Percentiles rank a stretch among this genome's conserved stretches.
Evolutionary conservation across 1,139 yeast species (phyloP).

Genomic region (Blastobotrys petasosporus): DNA sequence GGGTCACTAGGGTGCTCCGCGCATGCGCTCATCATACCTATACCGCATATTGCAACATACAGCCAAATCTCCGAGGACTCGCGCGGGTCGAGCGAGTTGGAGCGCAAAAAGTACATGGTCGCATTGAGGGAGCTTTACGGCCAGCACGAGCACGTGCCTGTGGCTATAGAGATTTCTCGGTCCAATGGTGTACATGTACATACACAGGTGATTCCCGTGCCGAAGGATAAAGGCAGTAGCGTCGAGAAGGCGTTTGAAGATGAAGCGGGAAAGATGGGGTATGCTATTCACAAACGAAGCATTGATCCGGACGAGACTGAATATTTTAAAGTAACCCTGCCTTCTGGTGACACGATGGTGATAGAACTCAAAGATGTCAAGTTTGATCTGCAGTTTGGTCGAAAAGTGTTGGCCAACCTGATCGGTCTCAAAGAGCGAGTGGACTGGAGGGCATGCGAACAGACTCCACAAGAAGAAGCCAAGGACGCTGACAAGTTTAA

Average conservation of each 20-base stretch:
- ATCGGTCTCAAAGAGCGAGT: slow-evolving; percentile 49
- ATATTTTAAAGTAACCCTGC: slow-evolving; percentile 19
- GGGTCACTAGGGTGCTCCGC: slow-evolving; percentile 52
- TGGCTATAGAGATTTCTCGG: slow-evolving; percentile 31
- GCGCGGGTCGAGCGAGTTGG: slow-evolving; percentile 16
- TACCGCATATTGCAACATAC: slow-evolving; percentile 58
- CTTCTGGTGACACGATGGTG: slow-evolving; percentile 15
- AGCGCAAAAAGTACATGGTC: slow-evolving; percentile 21
- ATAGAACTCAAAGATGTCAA: slow-evolving; percentile 16
- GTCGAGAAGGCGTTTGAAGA: slow-evolving; percentile 20
- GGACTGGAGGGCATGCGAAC: slow-evolving; percentile 72
- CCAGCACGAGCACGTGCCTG: slow-evolving; percentile 20
- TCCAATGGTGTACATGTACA: slow-evolving; percentile 33
- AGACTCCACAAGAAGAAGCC: slow-evolving; percentile 51
- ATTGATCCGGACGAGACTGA: slow-evolving; percentile 16
- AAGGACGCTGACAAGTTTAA: slow-evolving; percentile 57
- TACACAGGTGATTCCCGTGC: slow-evolving; percentile 33
- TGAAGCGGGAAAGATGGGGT: slow-evolving; percentile 20
- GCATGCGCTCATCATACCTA: slow-evolving; percentile 78
- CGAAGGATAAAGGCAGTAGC: slow-evolving; percentile 15
- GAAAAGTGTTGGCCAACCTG: slow-evolving; percentile 63
- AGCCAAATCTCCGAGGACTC: slow-evolving; percentile 13
- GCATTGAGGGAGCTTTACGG: slow-evolving; percentile 24
- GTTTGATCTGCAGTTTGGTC: slow-evolving; percentile 71
- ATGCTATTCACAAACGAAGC: slow-evolving; percentile 10